Percentiles rank a stretch among this genome's conserved stretches.
Conservation (phyloP, 768 basidiomycete genomes). For the Panaeolus cyanescens region DNA sequence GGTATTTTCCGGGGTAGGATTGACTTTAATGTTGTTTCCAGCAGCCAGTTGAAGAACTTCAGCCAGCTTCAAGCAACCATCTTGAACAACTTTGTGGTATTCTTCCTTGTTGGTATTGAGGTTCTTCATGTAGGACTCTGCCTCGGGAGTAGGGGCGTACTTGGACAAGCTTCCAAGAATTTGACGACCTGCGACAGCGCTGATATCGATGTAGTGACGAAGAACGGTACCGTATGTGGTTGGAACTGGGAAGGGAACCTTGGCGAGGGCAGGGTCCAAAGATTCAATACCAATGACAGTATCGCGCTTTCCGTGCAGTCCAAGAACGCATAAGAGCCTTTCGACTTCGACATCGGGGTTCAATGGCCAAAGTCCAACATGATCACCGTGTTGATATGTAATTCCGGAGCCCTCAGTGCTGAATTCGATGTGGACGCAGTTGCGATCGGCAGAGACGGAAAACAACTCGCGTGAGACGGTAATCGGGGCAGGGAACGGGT, state of each 20-base stretch:
- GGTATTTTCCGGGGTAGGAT: slow-evolving; percentile 72
- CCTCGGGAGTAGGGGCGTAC: slow-evolving; percentile 82
- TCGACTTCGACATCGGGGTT: slow-evolving; percentile 93
- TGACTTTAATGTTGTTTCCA: slow-evolving; percentile 65
- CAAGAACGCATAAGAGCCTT: slow-evolving; percentile 84
- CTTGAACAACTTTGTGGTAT: slow-evolving; percentile 74
- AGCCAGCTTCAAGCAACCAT: slow-evolving; percentile 88
- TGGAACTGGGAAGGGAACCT: slow-evolving; percentile 98
- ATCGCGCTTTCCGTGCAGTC: slow-evolving; percentile 79
- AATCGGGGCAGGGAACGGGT: slow-evolving; percentile 91
- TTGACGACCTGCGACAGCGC: slow-evolving; percentile 92
- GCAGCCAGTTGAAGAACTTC: slow-evolving; percentile 92
- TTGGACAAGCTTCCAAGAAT: slow-evolving; percentile 85
- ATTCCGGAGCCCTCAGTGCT: slow-evolving; percentile 94
- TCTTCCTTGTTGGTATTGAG: slow-evolving; percentile 87
- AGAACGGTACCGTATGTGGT: slow-evolving; percentile 93
- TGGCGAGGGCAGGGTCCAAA: slow-evolving; percentile 96
- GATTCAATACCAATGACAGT: slow-evolving; percentile 90
- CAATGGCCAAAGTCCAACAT: slow-evolving; percentile 95
- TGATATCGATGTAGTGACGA: slow-evolving; percentile 96
- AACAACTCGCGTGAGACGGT: slow-evolving; percentile 82
- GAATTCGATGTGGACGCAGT: slow-evolving; percentile 94
- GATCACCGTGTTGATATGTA: slow-evolving; percentile 98
- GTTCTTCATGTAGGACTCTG: slow-evolving; percentile 70
- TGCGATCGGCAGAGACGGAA: slow-evolving; percentile 67